phyloP scores from a whole-genome alignment of 1,284 basidiomycete genomes.

The Tilletia setariae region DNA sequence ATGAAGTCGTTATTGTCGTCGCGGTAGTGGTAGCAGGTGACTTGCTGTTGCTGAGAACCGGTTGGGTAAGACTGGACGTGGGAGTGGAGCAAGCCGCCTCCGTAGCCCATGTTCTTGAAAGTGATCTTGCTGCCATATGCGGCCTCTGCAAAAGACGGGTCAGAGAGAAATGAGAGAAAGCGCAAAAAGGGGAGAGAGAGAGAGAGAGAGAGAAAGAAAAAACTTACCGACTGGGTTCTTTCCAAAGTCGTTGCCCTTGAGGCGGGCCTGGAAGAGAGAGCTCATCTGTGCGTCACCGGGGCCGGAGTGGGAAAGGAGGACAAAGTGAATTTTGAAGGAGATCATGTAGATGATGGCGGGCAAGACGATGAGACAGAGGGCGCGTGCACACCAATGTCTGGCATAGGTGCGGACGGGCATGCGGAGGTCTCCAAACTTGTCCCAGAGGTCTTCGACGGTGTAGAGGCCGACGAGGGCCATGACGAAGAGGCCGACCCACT shows the following conservation, averaged over 20 bases:
- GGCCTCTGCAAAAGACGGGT: constrained; percentile 61
- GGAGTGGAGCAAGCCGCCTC: constrained; percentile 91
- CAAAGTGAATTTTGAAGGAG: constrained; percentile 93
- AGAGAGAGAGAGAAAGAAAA: constrained; percentile 26
- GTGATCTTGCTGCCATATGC: constrained; percentile 87
- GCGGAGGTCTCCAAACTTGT: constrained; percentile 91
- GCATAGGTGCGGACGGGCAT: constrained; percentile 82
- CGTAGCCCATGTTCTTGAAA: constrained; percentile 96
- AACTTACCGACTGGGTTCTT: constrained; percentile 66
- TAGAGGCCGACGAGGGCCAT: constrained; percentile 91
- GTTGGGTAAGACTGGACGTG: constrained; percentile 90
- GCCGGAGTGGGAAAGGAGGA: constrained; percentile 87
- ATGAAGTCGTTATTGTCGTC: constrained; percentile 94
- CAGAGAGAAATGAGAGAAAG: constrained; percentile 3
- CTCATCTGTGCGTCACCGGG: constrained; percentile 98
- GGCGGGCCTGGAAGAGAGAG: constrained; percentile 95
- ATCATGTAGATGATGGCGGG: constrained; percentile 88
- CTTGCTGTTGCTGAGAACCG: constrained; percentile 91
- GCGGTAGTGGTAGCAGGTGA: constrained; percentile 99
- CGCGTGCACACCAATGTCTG: constrained; percentile 85
- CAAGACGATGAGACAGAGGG: constrained; percentile 79
- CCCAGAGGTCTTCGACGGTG: constrained; percentile 96
- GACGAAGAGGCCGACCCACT: constrained; percentile 93
- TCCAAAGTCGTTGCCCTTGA: constrained; percentile 87
- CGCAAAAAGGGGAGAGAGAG: background rate